Percentiles rank a stretch among this genome's conserved stretches.
phyloP scores from a whole-genome alignment of 1,139 yeast species.

The Blastobotrys aristatus region DNA sequence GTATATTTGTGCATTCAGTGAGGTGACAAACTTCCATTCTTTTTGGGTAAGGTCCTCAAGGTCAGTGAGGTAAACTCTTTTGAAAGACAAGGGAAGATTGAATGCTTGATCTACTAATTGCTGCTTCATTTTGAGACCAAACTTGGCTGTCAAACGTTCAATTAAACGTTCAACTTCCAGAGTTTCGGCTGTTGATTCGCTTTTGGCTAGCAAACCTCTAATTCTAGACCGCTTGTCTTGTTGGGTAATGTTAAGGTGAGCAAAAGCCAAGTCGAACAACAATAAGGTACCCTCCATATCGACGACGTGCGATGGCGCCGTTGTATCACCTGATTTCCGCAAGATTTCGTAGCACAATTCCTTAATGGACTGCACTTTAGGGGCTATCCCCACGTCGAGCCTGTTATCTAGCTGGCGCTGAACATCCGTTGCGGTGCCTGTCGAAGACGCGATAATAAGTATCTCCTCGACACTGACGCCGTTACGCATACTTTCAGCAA shows the following conservation, averaged over 20 bases:
- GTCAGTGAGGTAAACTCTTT: slow-evolving; percentile 45
- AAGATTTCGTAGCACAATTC: neutral
- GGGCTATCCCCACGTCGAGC: neutral
- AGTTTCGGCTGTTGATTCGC: too few relatives aligned
- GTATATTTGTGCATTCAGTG: slow-evolving; percentile 50
- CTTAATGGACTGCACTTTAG: neutral
- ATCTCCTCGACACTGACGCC: neutral
- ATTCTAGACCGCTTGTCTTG: neutral
- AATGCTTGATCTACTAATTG: neutral
- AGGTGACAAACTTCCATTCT: slow-evolving; percentile 64
- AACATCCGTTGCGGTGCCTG: neutral
- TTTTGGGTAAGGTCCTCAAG: slow-evolving; percentile 66
- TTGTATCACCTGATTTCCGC: too few relatives aligned
- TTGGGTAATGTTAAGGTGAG: neutral
- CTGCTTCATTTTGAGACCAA: neutral
- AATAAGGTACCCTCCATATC: neutral
- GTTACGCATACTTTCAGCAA: neutral
- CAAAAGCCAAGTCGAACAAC: neutral
- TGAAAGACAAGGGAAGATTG: slow-evolving; percentile 25
- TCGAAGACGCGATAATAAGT: neutral
- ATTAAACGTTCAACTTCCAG: too few relatives aligned
- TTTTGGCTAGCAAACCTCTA: neutral
- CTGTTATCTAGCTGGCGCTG: too few relatives aligned
- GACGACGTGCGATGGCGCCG: neutral
- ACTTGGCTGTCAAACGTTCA: too few relatives aligned